Conservation (phyloP, 1,284 basidiomycete genomes). For the Malassezia pachydermatis region DNA sequence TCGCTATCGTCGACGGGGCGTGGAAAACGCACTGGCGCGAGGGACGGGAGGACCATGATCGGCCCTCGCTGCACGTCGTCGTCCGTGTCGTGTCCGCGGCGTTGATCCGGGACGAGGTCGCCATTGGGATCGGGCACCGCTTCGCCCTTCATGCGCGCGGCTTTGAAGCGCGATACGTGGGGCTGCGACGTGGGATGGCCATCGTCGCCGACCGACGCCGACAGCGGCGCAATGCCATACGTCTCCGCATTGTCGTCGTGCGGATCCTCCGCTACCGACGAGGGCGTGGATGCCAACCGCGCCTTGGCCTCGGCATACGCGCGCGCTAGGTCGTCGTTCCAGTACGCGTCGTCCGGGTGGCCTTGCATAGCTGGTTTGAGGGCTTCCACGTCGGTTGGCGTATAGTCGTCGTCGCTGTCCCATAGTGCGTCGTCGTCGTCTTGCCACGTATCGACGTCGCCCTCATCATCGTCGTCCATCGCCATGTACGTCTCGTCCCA, state of each 20-base stretch:
- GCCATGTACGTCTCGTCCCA: too few species aligned
- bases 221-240: conserved; percentile 24
- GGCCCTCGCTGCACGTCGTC: not conserved
- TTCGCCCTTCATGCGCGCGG: conserved; percentile 17
- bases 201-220: conserved; percentile 23
- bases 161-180: conserved; percentile 30
- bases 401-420: conserved; percentile 38
- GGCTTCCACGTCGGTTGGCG: conserved; percentile 33
- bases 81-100: not conserved
- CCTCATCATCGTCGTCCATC: conserved; percentile 6
- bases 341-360: conserved; percentile 19
- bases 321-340: conserved; percentile 28
- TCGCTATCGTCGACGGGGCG: not conserved
- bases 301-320: conserved; percentile 40
- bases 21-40: conserved; percentile 22
- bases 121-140: conserved; percentile 8
- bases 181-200: conserved; percentile 24
- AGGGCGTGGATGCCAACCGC: conserved; percentile 5
- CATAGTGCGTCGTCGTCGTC: conserved; percentile 24
- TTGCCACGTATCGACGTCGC: conserved; percentile 13
- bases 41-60: conserved; percentile 14
- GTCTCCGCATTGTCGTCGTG: conserved; percentile 2
- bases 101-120: too few species aligned
- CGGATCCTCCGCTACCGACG: not conserved
- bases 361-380: conserved; percentile 29